These are phyloP conservation scores for Tetrahymena borealis DNA, from an alignment of 73 alveolate species.

Conservation along the genomic window DNA sequence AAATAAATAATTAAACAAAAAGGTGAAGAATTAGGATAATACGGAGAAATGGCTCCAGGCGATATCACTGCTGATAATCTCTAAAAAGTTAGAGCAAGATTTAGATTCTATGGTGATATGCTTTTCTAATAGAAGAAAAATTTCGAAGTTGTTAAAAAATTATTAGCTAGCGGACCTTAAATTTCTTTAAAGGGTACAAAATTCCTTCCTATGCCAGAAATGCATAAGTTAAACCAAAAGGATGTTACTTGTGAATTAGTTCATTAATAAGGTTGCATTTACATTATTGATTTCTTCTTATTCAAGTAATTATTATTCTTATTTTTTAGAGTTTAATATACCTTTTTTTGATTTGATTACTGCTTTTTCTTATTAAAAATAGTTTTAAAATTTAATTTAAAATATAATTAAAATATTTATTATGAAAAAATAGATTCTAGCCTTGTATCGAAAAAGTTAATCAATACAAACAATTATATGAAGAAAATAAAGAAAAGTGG, in stretches of 20 bases:
- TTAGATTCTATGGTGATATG: not conserved
- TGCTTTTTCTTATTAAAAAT: too few relatives aligned
- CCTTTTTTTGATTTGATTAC: too few relatives aligned
- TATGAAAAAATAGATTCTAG: not conserved
- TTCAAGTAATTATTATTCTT: not conserved
- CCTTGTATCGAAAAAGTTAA: not conserved
- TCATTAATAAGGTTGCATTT: not conserved
- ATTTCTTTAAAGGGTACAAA: not conserved
- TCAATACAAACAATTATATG: not conserved
- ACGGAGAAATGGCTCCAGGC: not conserved
- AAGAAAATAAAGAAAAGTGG: constrained; percentile 18
- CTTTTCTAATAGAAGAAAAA: not conserved
- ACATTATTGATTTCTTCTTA: not conserved
- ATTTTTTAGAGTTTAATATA: not conserved
- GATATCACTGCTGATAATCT: not conserved
- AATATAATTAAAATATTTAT: too few relatives aligned
- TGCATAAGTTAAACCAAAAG: not conserved
- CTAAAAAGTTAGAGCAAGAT: not conserved
- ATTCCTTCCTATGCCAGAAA: not conserved
- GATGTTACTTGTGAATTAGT: not conserved
- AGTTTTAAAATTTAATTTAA: too few relatives aligned
- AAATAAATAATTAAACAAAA: not conserved
- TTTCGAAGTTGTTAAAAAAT: not conserved
- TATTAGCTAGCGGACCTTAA: not conserved
- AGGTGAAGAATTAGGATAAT: not conserved